Conservation (phyloP, 2,329 filamentous ascomycete genomes). For the Fusarium nodosum region DNA sequence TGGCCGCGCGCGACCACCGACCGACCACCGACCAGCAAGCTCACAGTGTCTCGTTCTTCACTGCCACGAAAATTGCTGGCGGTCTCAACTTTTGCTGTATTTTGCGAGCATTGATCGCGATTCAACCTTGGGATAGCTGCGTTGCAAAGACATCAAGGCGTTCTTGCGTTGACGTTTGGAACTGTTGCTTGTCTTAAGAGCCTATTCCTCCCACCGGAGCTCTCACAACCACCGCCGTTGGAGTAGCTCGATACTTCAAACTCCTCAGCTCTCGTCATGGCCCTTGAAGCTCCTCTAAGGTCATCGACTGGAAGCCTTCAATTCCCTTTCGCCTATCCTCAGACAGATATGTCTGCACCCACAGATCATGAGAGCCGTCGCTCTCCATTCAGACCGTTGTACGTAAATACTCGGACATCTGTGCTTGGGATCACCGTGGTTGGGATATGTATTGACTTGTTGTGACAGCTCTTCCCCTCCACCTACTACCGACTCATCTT, state of each 20-base stretch:
- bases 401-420: slow-evolving; percentile 49
- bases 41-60: slow-evolving; percentile 13
- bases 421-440: not conserved
- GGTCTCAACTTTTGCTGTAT: slow-evolving; percentile 3
- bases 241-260: slow-evolving; percentile 28
- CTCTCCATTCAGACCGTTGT: slow-evolving; percentile 67
- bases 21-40: slow-evolving; percentile 30
- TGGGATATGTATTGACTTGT: slow-evolving; percentile 24
- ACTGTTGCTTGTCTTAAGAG: slow-evolving; percentile 26
- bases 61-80: slow-evolving; percentile 25
- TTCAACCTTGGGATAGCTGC: slow-evolving; percentile 32
- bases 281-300: slow-evolving; percentile 68
- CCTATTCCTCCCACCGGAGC: slow-evolving; percentile 18
- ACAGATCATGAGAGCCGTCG: slow-evolving; percentile 65
- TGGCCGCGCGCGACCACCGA: slow-evolving; percentile 40
- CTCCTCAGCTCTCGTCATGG: slow-evolving; percentile 49
- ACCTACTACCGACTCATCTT: slow-evolving; percentile 59
- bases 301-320: slow-evolving; percentile 68
- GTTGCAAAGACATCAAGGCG: slow-evolving; percentile 43
- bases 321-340: slow-evolving; percentile 60
- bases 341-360: slow-evolving; percentile 67
- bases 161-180: slow-evolving; percentile 42
- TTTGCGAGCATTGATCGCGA: not conserved
- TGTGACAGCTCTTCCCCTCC: slow-evolving; percentile 55
- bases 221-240: slow-evolving; percentile 28